Base-by-base conservation (phyloP, 148 eudicot species). In the Silene latifolia region DNA sequence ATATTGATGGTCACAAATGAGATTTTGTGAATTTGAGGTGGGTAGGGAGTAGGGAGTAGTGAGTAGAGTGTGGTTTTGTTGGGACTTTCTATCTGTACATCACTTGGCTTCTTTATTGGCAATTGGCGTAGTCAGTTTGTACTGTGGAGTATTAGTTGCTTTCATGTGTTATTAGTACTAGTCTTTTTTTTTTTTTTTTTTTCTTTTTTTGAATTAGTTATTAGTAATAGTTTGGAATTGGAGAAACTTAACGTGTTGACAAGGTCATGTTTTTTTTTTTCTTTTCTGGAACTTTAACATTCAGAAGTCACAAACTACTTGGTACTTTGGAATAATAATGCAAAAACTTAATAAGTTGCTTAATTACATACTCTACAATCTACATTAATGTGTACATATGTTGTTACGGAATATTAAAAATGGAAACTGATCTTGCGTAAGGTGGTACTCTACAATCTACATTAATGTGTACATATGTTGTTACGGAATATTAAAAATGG, bases 101-200 rank as follows among this genome's bases (percentile, higher is more conserved):
- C 44, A 39, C 58, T 44, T 69, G 29, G 29, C 1, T 9, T 48
- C 42, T 17, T 10, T 63, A 13, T 4, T 63, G 44, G 9, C 4
- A 23, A 62, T 62, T 23, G 25, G 17, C 65, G 21, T 60, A 5
- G 19, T 14, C 18, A 13, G 0, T 19, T 54, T 13, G 5, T 54
- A 23, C 14, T 35, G 18, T 8, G 20, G 23, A 24, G 21, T n/a
- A 59, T 6, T 9, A 2, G 18, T 13, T 51, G 44, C n/a, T 23
- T 70, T 53, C 62, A 51, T 70, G 73, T 70, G 72, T 48, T 69
- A 46, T 51, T 69, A 0, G 72, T 21, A 69, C 24, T 35, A 12
- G 71, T 67, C n/a, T n/a, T n/a, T n/a, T n/a, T n/a, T n/a, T n/a
- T n/a, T n/a, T n/a, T n/a, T n/a, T n/a, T n/a, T n/a, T n/a, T n/a